phyloP scores from a whole-genome alignment of 768 basidiomycete species.

The Tylopilus plumbeoviolaceoides region DNA sequence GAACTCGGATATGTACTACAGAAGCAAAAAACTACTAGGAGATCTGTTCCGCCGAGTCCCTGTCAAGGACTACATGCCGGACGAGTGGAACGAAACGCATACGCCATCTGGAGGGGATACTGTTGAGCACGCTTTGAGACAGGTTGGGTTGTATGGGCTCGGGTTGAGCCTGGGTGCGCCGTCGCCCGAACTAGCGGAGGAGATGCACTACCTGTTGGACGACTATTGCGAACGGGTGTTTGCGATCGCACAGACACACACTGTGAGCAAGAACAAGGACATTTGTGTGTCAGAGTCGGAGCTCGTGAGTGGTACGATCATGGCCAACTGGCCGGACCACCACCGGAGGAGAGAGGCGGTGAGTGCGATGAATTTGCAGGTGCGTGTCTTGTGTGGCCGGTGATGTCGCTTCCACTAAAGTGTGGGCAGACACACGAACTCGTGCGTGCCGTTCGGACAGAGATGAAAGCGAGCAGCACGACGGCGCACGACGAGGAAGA shows the following conservation, averaged over 20 bases:
- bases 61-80: constrained; percentile 29
- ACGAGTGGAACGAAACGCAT: constrained; percentile 11
- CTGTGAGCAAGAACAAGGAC: constrained; percentile 35
- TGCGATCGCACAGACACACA: constrained; percentile 34
- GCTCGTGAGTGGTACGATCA: constrained; percentile 43
- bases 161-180: constrained; percentile 28
- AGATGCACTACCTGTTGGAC: constrained; percentile 36
- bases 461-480: constrained; percentile 22
- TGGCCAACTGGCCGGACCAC: constrained; percentile 42
- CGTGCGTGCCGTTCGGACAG: constrained; percentile 33
- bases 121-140: constrained; percentile 25
- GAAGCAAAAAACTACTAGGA: constrained; percentile 42
- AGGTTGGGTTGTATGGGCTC: constrained; percentile 26
- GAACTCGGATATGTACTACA: constrained; percentile 31
- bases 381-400: constrained; percentile 11
- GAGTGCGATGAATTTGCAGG: constrained; percentile 43
- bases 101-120: constrained; percentile 27
- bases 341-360: constrained; percentile 38
- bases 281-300: constrained; percentile 37
- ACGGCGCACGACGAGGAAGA: constrained; percentile 19
- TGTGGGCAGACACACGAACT: constrained; percentile 36
- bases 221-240: constrained; percentile 34
- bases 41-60: constrained; percentile 43
- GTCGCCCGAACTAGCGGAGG: constrained; percentile 28
- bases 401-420: background rate